These are phyloP conservation scores for Tulasnella sp. DNA, from an alignment of 768 basidiomycete genomes.

Conservation along the genomic window DNA sequence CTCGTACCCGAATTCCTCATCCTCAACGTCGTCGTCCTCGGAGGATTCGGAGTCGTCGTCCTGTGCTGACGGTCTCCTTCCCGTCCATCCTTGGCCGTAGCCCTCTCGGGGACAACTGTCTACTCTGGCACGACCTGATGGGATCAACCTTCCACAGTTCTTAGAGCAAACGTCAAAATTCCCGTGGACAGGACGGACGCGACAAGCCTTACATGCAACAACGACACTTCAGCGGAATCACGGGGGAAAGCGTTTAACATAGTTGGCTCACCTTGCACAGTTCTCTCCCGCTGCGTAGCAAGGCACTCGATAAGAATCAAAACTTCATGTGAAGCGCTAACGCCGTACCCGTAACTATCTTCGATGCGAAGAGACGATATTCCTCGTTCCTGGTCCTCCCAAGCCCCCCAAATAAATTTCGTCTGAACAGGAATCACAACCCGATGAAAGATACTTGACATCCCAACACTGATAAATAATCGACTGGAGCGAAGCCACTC, in stretches of 20 bases:
- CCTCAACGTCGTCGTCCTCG: not conserved
- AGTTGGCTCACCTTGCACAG: not conserved
- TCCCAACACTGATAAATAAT: too few species aligned
- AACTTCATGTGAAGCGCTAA: too few species aligned
- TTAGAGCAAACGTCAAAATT: not conserved
- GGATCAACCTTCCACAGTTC: not conserved
- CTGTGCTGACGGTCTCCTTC: not conserved
- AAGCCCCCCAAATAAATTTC: too few species aligned
- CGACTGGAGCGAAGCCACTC: too few species aligned
- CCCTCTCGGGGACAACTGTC: not conserved
- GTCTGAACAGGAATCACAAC: too few species aligned
- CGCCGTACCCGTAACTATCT: too few species aligned
- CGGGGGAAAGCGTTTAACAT: not conserved
- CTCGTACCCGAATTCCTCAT: not conserved
- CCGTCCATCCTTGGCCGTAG: not conserved
- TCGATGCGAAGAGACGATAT: too few species aligned
- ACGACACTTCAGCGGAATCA: not conserved
- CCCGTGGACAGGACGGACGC: not conserved
- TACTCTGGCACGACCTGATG: not conserved
- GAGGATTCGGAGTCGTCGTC: not conserved
- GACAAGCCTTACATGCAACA: not conserved
- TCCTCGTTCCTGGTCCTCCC: too few species aligned
- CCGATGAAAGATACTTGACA: too few species aligned
- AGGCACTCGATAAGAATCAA: too few species aligned
- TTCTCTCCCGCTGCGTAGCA: too few species aligned